Base-by-base conservation (phyloP, 83 land plant genomes). In the Picea mariana region DNA sequence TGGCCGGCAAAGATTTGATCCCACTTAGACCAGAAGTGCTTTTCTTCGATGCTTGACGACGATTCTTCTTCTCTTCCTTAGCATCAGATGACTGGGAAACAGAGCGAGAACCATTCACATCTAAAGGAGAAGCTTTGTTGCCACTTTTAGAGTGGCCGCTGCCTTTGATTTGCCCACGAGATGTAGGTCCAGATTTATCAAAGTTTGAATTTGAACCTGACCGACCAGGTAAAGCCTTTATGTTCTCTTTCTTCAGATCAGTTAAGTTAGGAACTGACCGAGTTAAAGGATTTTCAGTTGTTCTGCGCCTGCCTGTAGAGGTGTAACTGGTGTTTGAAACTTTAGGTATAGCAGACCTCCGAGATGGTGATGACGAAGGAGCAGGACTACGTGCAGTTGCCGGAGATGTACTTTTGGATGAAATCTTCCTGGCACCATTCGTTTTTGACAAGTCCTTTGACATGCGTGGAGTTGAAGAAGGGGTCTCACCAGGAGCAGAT, bases 181-280 rank as follows among this genome's bases (percentile, higher is more conserved):
- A 12, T 1, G 75, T 68, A 71, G 82, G 23, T 75, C 85, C 86
- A 47, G 26, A 49, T 75, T 75, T 47, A 9, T 75, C 77, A 47
- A 75, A 26, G 26, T 20, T 75, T 47, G 77, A 75, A 23, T 13
- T 75, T 9, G 15, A 75, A 47, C 9, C 42, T 72, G 83, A 82
- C 9, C 17, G 73, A 52, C 78, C 89, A 80, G 87, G 61, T 26
- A 80, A 84, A 40, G 90, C 89, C 61, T 87, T 90, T 63, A 88
- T 72, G 59, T 87, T 93, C 73, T 93, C 95, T 52, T 90, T 93
- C 75, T 89, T 84, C 13, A 89, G 73, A 66, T 90, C 93, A 66
- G 87, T 85, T 77, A 93, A 93, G 73, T 90, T 93, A 27, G 93
- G 93, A 83, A 89, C 91, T 18, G 95, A 93, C 66, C 85, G 93